Percentiles rank a stretch among this genome's conserved stretches.
These are phyloP conservation scores for Hortiboletus campestris DNA, from an alignment of 768 basidiomycete genomes.

Conservation along the genomic window DNA sequence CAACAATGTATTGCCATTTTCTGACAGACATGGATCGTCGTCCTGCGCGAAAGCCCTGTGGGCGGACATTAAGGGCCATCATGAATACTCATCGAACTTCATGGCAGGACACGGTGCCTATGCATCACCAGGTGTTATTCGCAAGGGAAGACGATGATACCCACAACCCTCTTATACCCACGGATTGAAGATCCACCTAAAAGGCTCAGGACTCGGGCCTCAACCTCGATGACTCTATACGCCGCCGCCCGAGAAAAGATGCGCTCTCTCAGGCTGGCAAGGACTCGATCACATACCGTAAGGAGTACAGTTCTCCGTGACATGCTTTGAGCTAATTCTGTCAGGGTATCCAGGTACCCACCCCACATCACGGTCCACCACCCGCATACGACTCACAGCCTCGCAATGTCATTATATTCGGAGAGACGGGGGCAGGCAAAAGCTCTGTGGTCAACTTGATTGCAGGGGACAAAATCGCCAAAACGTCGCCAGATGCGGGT, in stretches of 20 bases:
- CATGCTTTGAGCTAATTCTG: not conserved
- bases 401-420: slow-evolving; percentile 28
- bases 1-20: slow-evolving; percentile 2
- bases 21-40: slow-evolving; percentile 1
- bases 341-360: slow-evolving; percentile 4
- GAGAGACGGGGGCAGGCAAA: slow-evolving; percentile 34
- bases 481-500: slow-evolving; percentile 29
- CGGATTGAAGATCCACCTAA: not conserved
- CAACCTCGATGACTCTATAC: slow-evolving; percentile 1
- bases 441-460: slow-evolving; percentile 45
- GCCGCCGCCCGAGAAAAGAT: slow-evolving; percentile 4
- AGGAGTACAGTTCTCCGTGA: not conserved
- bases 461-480: slow-evolving; percentile 24
- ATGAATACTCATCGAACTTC: not conserved
- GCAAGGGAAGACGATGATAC: slow-evolving; percentile 3
- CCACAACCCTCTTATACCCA: slow-evolving; percentile 15
- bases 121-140: slow-evolving; percentile 9
- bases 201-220: not conserved
- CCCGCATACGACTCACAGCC: slow-evolving; percentile 15
- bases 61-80: slow-evolving; percentile 9
- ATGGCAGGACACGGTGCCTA: not conserved
- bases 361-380: slow-evolving; percentile 3
- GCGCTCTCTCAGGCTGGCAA: not conserved
- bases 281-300: slow-evolving; percentile 2
- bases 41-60: not conserved